These are phyloP conservation scores for Naematelia aurantialba DNA, from an alignment of 768 basidiomycete genomes.

Conservation along the genomic window DNA sequence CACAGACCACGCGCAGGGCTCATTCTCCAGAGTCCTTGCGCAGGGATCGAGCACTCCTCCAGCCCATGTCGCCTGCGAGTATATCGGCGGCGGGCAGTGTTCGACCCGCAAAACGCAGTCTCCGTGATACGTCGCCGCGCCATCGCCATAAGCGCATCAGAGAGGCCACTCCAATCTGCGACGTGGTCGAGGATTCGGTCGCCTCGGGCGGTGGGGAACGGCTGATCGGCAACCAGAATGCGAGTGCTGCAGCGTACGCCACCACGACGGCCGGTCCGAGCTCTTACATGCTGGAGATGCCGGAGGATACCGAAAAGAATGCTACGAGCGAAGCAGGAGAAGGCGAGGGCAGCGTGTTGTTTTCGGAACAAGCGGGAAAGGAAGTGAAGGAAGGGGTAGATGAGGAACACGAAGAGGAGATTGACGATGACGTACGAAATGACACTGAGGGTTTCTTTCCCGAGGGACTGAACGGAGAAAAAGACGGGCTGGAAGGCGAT, in stretches of 20 bases:
- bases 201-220: background rate
- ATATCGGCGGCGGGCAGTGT: background rate
- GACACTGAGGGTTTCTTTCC: conserved; percentile 4
- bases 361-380: conserved; percentile 27
- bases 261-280: background rate
- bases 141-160: conserved; percentile 10
- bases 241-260: conserved; percentile 5
- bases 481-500: conserved; percentile 4
- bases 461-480: background rate
- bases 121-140: background rate
- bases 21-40: background rate
- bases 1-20: background rate
- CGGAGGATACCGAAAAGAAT: background rate
- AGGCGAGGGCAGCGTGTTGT: conserved; percentile 19
- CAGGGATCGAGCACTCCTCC: background rate
- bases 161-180: conserved; percentile 15
- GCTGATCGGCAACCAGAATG: conserved; percentile 9
- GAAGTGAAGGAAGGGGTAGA: conserved; percentile 51
- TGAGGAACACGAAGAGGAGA: conserved; percentile 50
- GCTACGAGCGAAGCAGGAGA: conserved; percentile 2
- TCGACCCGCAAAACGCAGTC: background rate
- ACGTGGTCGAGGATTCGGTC: background rate
- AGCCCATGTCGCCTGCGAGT: background rate
- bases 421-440: conserved; percentile 56
- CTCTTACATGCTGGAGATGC: background rate